Evolutionary conservation across 2,329 filamentous ascomycete species (phyloP), one percentile per base, ranked within the genome.

Genomic region (Parastagonospora avenae): DNA sequence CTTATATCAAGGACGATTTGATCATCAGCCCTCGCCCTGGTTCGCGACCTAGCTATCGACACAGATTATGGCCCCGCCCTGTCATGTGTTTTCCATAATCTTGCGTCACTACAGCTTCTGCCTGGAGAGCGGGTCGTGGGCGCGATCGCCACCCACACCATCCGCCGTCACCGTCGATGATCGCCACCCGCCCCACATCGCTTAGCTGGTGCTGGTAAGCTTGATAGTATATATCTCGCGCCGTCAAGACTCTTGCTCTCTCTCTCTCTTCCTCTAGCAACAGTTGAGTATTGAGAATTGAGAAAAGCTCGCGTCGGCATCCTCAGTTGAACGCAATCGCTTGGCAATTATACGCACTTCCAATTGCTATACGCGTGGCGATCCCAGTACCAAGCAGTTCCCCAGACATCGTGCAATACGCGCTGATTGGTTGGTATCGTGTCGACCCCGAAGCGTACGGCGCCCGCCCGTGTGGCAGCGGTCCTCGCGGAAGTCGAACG

Each of bases 321-420:
- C 48, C 48, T 57, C 46, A 57, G 46, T 37, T 46, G 33, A 44
- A 30, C 30, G 38, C 47, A 24, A 4, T 46, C 14, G 40, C 43
- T n/a, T 33, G 35, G 19, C 45, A 42, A 16, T 31, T 35, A 37
- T 48, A 14, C 38, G 38, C 38, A 36, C 37, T 12, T 12, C 16
- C 16, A 24, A 48, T 44, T 44, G 31, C 42, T 41, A 35, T 42
- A 33, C 30, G 27, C 4, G 31, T 1, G 35, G 8, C 28, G 11
- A 12, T 2, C 6, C 39, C 28, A 9, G n/a, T 12, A 29, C 2
- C 42, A 44, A 36, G 42, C 9, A 11, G 3, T 8, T 8, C 15
- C 7, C 16, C 37, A 16, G 37, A 4, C 12, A 24, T 19, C 12
- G 12, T 39, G 37, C 37, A 39, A 9, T 19, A 8, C 10, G 10